Evolutionary conservation across 495 filamentous ascomycete genomes (phyloP).

Genomic region (Cetradonia linearis): DNA sequence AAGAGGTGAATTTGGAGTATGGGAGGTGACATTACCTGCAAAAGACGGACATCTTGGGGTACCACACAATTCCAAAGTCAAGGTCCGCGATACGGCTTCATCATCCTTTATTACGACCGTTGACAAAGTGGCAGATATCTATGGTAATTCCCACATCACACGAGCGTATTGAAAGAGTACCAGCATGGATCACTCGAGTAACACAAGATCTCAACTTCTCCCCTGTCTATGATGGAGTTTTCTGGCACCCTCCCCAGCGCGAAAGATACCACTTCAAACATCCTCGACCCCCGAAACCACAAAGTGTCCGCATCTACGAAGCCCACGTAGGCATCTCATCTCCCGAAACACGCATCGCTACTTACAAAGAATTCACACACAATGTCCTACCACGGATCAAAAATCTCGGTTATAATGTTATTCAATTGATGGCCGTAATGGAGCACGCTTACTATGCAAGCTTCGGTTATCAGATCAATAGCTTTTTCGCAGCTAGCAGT

Average conservation of each 20-base stretch:
- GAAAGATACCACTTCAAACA: constrained; percentile 77
- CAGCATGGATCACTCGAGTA: constrained; percentile 94
- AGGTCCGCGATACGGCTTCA: constrained; percentile 43
- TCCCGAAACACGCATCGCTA: constrained; percentile 75
- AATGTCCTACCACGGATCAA: constrained; percentile 88
- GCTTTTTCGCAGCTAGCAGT: constrained; percentile 95
- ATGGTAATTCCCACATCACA: constrained; percentile 63
- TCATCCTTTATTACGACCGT: neutral
- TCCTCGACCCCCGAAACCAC: constrained; percentile 69
- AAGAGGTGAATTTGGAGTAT: constrained; percentile 77
- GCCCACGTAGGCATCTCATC: constrained; percentile 97
- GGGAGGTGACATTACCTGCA: constrained; percentile 69
- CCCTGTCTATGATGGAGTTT: constrained; percentile 84
- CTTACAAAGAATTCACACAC: constrained; percentile 93
- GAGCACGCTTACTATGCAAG: constrained; percentile 99
- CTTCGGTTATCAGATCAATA: constrained; percentile 97
- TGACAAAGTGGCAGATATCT: constrained; percentile 52
- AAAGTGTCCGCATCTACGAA: constrained; percentile 85
- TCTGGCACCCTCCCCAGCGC: constrained; percentile 83
- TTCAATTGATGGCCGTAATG: constrained; percentile 98
- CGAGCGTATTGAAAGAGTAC: constrained; percentile 76
- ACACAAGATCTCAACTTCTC: constrained; percentile 85
- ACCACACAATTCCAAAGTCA: constrained; percentile 87
- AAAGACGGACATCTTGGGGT: constrained; percentile 67
- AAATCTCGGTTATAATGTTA: constrained; percentile 87